Base-by-base conservation (phyloP, 2,329 filamentous ascomycete species). In the Cladophialophora immunda region DNA sequence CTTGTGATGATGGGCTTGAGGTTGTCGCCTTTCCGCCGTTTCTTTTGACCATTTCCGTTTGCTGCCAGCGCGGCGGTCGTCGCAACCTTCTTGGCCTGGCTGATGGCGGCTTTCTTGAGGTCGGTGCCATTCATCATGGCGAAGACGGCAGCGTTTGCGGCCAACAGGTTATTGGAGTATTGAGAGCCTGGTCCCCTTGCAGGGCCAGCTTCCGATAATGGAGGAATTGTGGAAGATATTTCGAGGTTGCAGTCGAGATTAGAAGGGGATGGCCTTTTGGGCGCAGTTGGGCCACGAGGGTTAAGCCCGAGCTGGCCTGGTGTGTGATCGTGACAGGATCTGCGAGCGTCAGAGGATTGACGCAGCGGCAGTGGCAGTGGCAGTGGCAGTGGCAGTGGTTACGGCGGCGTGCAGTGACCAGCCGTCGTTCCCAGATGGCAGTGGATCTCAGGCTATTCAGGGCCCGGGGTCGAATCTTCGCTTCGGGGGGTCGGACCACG, bases 1-100 rank as follows among this genome's bases (percentile, higher is more conserved):
- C 85, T 87, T 68, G 87, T 90, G 77, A 90, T 86, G 77, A 90
- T 90, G 74, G 87, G 87, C 80, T 89, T 89, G 75, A 89, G 79
- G 73, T 83, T 82, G 75, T 87, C 85, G 70, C 85, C 85, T 81
- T 89, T 90, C 80, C 87, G 84, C 74, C 87, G 83, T 82, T 89
- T 89, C 82, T 89, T 89, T 74, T 84, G 83, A 74, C 82, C 83
- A 77, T 83, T 86, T 62, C 83, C 85, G 80, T 86, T 83, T 54
- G 81, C 79, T 69, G 79, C 76, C 68, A 77, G 77, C 29, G 80
- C 76, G 70, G 80, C 79, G 64, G 80, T 78, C 66, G 75, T 82
- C 68, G 86, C 86, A 76, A 88, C 87, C 77, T 88, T 85, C 79
- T 89, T 89, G 65, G 86, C 87, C 80, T 89, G 89, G 78, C 86